Evolutionary conservation across 139 green algal species (phyloP).

Genomic region (Desmodesmus armatus): DNA sequence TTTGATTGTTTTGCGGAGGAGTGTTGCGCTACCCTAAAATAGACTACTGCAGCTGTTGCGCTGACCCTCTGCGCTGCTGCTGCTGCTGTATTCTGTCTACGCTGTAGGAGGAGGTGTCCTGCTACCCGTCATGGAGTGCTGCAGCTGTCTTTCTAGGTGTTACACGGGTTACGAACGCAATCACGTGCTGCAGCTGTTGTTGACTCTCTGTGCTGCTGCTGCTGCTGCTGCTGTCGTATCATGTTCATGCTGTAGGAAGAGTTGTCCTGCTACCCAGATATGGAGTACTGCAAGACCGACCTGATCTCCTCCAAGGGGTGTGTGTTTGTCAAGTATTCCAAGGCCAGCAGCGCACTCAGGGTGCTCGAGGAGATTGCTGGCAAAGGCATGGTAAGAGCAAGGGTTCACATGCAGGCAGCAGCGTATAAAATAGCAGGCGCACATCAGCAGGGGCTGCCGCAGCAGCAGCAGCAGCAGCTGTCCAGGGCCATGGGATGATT

Average conservation of each 20-base stretch:
- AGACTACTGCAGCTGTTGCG: too few species aligned
- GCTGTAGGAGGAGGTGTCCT: too few species aligned
- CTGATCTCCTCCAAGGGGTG: slow-evolving; percentile 89
- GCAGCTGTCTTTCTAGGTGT: too few species aligned
- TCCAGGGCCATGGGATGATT: not conserved
- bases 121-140: too few species aligned
- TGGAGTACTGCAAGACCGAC: slow-evolving; percentile 96
- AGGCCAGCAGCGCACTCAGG: slow-evolving; percentile 77
- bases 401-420: not conserved
- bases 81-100: too few species aligned
- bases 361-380: slow-evolving; percentile 80
- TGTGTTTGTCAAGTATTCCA: slow-evolving; percentile 90
- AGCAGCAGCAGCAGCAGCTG: not conserved
- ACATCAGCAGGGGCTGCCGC: not conserved
- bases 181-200: not conserved
- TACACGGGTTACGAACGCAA: too few species aligned
- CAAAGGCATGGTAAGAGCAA: slow-evolving; percentile 47
- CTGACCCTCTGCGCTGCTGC: too few species aligned
- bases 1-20: too few species aligned
- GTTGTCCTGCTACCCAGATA: slow-evolving; percentile 70
- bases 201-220: not conserved
- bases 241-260: slow-evolving; percentile 78
- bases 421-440: not conserved
- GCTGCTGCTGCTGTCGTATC: not conserved
- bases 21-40: too few species aligned